These are phyloP conservation scores for Kokia cookei DNA, from an alignment of 441 rosid species.

Conservation along the genomic window DNA sequence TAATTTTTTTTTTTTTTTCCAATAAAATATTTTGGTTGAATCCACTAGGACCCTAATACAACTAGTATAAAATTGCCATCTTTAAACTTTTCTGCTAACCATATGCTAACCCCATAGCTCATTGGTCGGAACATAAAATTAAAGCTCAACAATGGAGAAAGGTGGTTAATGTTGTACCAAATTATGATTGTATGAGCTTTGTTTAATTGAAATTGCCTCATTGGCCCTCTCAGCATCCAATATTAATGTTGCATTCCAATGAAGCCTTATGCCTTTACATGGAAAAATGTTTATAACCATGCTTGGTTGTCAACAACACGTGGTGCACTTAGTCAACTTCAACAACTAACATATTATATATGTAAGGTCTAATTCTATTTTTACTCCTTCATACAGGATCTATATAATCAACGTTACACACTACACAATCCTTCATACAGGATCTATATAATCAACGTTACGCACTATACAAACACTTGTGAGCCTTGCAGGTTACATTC, in stretches of 20 bases:
- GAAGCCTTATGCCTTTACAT: constrained; percentile 3
- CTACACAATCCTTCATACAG: neutral
- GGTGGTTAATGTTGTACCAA: neutral
- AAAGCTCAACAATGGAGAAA: neutral
- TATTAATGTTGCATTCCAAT: neutral
- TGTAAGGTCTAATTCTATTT: neutral
- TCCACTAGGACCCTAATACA: neutral
- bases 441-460: too few species aligned
- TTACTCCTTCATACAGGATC: neutral
- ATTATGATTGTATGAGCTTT: neutral
- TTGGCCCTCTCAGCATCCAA: constrained; percentile 4
- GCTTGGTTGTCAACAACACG: constrained; percentile 1
- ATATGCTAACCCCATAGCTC: neutral
- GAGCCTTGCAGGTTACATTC: too few species aligned
- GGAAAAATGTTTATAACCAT: neutral
- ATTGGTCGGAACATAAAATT: constrained; percentile 7
- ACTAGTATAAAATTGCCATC: constrained; percentile 3
- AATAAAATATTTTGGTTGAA: neutral
- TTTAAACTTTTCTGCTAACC: neutral
- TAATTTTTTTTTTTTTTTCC: neutral
- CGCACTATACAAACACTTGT: rapidly evolving
- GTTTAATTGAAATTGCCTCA: neutral
- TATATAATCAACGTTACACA: too few species aligned
- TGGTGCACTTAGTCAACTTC: constrained; percentile 5
- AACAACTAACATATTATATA: neutral